phyloP scores from a whole-genome alignment of 1,284 basidiomycete genomes.

The Microbotryomycetes sp. region DNA sequence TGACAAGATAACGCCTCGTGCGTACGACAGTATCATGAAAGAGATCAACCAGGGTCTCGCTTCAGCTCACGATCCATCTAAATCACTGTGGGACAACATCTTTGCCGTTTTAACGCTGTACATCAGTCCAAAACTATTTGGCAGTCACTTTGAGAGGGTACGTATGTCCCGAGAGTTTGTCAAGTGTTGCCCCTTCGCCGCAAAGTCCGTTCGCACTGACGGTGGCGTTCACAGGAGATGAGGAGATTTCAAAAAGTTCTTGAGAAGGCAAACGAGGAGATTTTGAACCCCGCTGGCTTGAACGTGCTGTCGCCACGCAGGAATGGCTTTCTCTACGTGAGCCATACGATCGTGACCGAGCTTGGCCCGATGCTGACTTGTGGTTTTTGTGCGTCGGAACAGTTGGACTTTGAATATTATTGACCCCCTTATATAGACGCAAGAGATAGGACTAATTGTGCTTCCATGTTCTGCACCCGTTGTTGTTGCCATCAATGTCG shows the following conservation, averaged over 20 bases:
- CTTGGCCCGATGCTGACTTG: background rate
- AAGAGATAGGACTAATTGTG: too few relatives aligned
- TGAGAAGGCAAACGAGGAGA: constrained; percentile 56
- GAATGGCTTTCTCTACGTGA: constrained; percentile 75
- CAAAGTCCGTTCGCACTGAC: background rate
- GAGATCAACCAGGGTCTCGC: constrained; percentile 43
- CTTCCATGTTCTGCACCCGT: too few relatives aligned
- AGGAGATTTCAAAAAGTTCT: constrained; percentile 56
- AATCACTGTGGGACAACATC: constrained; percentile 45
- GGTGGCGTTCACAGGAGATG: constrained; percentile 58
- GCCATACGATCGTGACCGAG: constrained; percentile 46
- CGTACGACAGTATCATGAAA: constrained; percentile 43
- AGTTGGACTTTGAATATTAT: constrained; percentile 31
- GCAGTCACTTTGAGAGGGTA: constrained; percentile 69
- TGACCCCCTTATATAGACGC: constrained; percentile 3
- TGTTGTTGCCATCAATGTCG: too few relatives aligned
- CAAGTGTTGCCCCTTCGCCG: background rate
- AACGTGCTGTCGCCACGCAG: constrained; percentile 71
- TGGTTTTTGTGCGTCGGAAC: background rate
- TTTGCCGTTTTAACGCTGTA: constrained; percentile 67
- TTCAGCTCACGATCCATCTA: constrained; percentile 43
- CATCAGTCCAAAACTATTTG: constrained; percentile 56
- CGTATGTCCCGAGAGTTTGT: constrained; percentile 30
- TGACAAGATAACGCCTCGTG: constrained; percentile 42
- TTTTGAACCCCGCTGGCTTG: constrained; percentile 72